Evolutionary conservation across 1,284 basidiomycete genomes (phyloP).

Genomic region (Pisolithus thermaeus): DNA sequence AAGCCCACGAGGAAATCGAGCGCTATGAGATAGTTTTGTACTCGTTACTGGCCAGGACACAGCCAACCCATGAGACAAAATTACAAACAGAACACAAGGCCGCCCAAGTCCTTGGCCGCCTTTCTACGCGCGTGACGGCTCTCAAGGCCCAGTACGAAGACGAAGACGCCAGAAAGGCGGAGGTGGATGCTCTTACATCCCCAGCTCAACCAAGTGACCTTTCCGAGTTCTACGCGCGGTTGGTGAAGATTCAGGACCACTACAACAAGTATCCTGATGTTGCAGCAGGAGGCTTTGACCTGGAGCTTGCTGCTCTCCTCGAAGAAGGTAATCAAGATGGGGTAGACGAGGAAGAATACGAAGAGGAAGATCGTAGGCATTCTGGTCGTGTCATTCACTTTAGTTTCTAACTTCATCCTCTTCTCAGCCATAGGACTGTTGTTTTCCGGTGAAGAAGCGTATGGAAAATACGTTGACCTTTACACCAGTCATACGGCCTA

Average conservation of each 20-base stretch:
- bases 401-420: conserved; percentile 8
- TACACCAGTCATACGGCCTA: conserved; percentile 86
- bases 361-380: conserved; percentile 74
- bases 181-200: conserved; percentile 57
- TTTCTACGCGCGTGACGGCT: conserved; percentile 62
- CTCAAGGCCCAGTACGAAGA: conserved; percentile 74
- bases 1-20: conserved; percentile 94
- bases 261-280: conserved; percentile 92
- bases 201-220: conserved; percentile 66
- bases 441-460: conserved; percentile 94
- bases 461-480: conserved; percentile 92
- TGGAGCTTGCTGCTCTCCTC: conserved; percentile 75
- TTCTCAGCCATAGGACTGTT: conserved; percentile 74
- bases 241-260: conserved; percentile 93
- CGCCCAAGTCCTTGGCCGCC: conserved; percentile 78
- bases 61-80: conserved; percentile 54
- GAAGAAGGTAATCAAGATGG: conserved; percentile 67
- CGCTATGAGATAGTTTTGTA: conserved; percentile 76
- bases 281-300: conserved; percentile 72
- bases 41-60: conserved; percentile 60
- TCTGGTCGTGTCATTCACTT: conserved; percentile 1
- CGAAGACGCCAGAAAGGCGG: conserved; percentile 55
- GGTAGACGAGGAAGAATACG: conserved; percentile 66
- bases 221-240: conserved; percentile 89
- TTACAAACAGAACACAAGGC: conserved; percentile 85